Base-by-base conservation (phyloP, 768 basidiomycete genomes). In the Xerocomus potaroensis region DNA sequence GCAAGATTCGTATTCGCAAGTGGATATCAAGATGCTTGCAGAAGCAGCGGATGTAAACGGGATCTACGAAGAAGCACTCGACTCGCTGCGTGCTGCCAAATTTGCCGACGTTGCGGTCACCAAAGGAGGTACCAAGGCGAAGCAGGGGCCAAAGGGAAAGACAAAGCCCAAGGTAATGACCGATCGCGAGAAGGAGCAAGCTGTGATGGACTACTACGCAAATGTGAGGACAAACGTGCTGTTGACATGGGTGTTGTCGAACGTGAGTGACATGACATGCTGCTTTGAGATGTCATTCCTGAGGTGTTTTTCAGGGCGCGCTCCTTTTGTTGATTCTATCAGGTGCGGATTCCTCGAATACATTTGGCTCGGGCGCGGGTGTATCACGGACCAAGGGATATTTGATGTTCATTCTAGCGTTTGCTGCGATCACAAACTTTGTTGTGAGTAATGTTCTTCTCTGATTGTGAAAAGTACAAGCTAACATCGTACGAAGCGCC, bases 201-300 rank as follows among this genome's bases (percentile, higher is more conserved):
- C 75, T 1, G 87, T 87, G 9, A 84, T 82, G 59, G 88, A 91
- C 55, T 93, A 92, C 68, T 94, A 92, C 64, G 88, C 90, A 1
- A 83, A 82, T 57, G 87, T 93, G 44, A 72, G 91, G 53, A 91
- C 90, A 7, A 91, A 92, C 68, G 86, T 75, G 27, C 65, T 94
- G 35, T 70, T 94, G 45, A 70, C 77, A 3, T 93, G 91, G 91
- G 87, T 88, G 4, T 59, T 93, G 50, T 85, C 88, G 22, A 93
- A 93, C 59, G 91, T 90, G 55, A 54, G 76, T 60, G 44, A 14
- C 15, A 15, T 2, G 14, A n/a, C n/a, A 27, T 27, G 26, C 26
- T 6, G 47, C 8, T 22, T 45, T 14, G 8, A 24, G 3, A 14
- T 5, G 32, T 30, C 3, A 14, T n/a, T 23, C 34, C 40, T 21